These are phyloP conservation scores for Paecilomyces sp. DNA, from an alignment of 2,329 filamentous ascomycete species.

Conservation along the genomic window DNA sequence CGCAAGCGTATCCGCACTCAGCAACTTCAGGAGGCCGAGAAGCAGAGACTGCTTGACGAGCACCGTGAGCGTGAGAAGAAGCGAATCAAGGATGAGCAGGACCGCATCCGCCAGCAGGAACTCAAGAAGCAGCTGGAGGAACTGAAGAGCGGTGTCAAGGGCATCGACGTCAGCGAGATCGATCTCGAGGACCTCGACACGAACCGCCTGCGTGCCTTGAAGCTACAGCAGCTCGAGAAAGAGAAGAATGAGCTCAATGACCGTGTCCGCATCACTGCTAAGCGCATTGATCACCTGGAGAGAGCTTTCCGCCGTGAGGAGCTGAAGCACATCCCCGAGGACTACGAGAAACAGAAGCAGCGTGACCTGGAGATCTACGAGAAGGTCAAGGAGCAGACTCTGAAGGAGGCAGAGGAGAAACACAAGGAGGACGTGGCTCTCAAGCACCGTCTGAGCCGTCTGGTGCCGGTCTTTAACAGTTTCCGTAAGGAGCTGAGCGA, in stretches of 20 bases:
- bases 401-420: constrained; percentile 75
- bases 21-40: constrained; percentile 82
- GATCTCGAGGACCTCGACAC: constrained; percentile 82
- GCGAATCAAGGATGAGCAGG: constrained; percentile 77
- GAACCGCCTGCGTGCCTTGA: constrained; percentile 85
- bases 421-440: constrained; percentile 88
- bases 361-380: constrained; percentile 75
- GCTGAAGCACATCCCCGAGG: constrained; percentile 77
- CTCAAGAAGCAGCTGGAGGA: constrained; percentile 88
- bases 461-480: constrained; percentile 75
- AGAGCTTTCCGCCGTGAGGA: constrained; percentile 96
- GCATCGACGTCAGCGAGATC: constrained; percentile 62
- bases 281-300: constrained; percentile 94
- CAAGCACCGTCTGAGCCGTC: constrained; percentile 81
- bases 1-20: constrained; percentile 81
- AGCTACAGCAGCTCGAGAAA: constrained; percentile 90
- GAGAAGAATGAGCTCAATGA: constrained; percentile 97
- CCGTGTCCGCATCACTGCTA: constrained; percentile 82
- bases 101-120: constrained; percentile 86
- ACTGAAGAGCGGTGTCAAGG: constrained; percentile 80
- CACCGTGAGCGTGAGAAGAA: constrained; percentile 84
- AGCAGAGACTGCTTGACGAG: constrained; percentile 82
- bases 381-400: constrained; percentile 65
- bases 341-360: constrained; percentile 78
- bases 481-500: constrained; percentile 79